Evolutionary conservation across 2,329 filamentous ascomycete species (phyloP).

Genomic region (Onygenales sp.): DNA sequence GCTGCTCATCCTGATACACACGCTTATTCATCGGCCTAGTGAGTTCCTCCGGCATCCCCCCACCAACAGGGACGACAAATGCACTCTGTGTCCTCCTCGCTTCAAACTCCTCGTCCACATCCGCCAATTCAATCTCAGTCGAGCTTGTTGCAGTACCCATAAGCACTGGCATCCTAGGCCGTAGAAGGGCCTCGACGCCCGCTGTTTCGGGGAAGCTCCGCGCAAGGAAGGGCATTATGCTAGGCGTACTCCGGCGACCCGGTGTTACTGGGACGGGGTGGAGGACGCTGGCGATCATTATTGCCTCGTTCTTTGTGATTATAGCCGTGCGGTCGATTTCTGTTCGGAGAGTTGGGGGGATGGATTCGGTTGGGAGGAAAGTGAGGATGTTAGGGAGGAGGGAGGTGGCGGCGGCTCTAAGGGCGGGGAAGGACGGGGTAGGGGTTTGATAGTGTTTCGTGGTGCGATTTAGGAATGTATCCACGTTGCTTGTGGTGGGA

Average conservation of each 20-base stretch:
- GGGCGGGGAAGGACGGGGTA: conserved; percentile 23
- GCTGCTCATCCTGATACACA: conserved; percentile 15
- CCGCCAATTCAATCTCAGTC: conserved; percentile 15
- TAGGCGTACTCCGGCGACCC: conserved; percentile 54
- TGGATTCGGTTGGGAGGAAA: conserved; percentile 53
- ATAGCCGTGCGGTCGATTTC: conserved; percentile 76
- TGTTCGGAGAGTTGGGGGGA: conserved; percentile 62
- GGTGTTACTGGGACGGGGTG: conserved; percentile 61
- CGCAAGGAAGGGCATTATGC: conserved; percentile 70
- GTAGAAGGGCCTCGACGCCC: conserved; percentile 60
- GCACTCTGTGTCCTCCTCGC: neutral
- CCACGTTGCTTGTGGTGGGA: conserved; percentile 49
- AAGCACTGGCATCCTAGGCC: conserved; percentile 42
- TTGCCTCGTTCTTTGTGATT: conserved; percentile 56
- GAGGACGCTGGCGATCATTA: conserved; percentile 72
- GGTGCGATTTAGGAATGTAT: conserved; percentile 55
- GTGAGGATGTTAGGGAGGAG: conserved; percentile 57
- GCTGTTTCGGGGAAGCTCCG: conserved; percentile 54
- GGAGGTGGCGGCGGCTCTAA: conserved; percentile 47
- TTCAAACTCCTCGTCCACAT: conserved; percentile 17
- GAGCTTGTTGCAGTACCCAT: conserved; percentile 21
- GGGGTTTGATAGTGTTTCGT: conserved; percentile 13
- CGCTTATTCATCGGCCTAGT: conserved; percentile 17
- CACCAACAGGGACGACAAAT: neutral
- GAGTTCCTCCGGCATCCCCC: conserved; percentile 6